Percentiles rank a stretch among this genome's conserved stretches.
These are phyloP conservation scores for Scheffersomyces segobiensis DNA, from an alignment of 1,139 yeast species.

Conservation along the genomic window DNA sequence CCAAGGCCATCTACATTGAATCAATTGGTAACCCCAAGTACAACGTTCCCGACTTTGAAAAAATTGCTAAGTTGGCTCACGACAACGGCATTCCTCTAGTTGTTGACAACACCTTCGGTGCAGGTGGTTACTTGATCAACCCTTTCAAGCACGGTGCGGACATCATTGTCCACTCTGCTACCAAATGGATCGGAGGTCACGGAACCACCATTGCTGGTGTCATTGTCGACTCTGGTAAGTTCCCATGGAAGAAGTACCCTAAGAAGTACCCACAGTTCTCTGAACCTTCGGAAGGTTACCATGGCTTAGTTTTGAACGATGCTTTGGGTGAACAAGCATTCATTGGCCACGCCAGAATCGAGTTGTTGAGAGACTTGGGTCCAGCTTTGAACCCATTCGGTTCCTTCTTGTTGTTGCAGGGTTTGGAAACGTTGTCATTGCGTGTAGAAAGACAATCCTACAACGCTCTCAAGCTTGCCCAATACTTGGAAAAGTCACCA, in stretches of 20 bases:
- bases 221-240: conserved; percentile 84
- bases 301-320: conserved; percentile 80
- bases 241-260: conserved; percentile 87
- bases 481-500: conserved; percentile 69
- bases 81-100: conserved; percentile 88
- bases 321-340: conserved; percentile 80
- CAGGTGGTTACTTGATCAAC: conserved; percentile 85
- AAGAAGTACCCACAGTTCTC: conserved; percentile 89
- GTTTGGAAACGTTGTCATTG: conserved; percentile 89
- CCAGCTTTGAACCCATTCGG: conserved; percentile 88
- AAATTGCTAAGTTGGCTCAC: conserved; percentile 75
- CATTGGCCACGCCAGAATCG: conserved; percentile 80
- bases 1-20: conserved; percentile 89
- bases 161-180: conserved; percentile 84
- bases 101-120: conserved; percentile 97
- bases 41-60: conserved; percentile 89
- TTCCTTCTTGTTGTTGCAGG: conserved; percentile 82
- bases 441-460: conserved; percentile 90
- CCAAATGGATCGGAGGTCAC: conserved; percentile 98
- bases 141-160: conserved; percentile 92
- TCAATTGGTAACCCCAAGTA: conserved; percentile 93
- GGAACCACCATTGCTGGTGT: conserved; percentile 96
- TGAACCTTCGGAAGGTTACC: conserved; percentile 89
- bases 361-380: conserved; percentile 88
- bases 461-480: conserved; percentile 82